phyloP scores from a whole-genome alignment of 1,284 basidiomycete species.

The Pseudozyma sp. region DNA sequence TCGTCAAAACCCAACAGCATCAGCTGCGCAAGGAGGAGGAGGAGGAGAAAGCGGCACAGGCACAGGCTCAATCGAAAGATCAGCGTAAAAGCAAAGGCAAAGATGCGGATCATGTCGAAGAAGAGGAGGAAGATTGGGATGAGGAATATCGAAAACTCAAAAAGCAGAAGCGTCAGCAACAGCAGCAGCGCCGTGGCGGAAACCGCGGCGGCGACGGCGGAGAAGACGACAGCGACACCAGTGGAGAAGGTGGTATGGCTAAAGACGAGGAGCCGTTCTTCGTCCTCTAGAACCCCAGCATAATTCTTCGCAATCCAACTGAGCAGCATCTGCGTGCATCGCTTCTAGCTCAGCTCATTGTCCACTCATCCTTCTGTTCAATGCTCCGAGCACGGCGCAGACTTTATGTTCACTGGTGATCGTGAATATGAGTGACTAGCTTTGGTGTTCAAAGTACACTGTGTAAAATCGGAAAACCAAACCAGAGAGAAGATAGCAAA shows the following conservation, averaged over 20 bases:
- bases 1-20: slow-evolving; percentile 27
- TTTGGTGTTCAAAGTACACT: slow-evolving; percentile 16
- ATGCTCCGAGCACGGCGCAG: too few relatives aligned
- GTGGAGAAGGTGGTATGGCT: not conserved
- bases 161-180: slow-evolving; percentile 42
- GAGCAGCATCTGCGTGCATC: not conserved
- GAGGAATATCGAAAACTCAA: slow-evolving; percentile 56
- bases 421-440: too few relatives aligned
- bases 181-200: slow-evolving; percentile 1
- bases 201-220: slow-evolving; percentile 2
- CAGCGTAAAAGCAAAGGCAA: not conserved
- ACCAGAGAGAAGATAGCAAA: too few relatives aligned
- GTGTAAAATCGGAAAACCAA: not conserved
- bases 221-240: not conserved
- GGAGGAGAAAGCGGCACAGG: not conserved
- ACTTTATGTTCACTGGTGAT: too few relatives aligned
- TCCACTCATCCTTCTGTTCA: too few relatives aligned
- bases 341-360: too few relatives aligned
- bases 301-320: not conserved
- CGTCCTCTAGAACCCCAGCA: slow-evolving; percentile 15
- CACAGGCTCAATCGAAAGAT: not conserved
- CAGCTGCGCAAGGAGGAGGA: slow-evolving; percentile 2
- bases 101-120: slow-evolving; percentile 47
- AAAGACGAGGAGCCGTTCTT: slow-evolving; percentile 33
- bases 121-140: slow-evolving; percentile 57